Base-by-base conservation (phyloP, 2,329 filamentous ascomycete species). In the Colletotrichum viniferum region DNA sequence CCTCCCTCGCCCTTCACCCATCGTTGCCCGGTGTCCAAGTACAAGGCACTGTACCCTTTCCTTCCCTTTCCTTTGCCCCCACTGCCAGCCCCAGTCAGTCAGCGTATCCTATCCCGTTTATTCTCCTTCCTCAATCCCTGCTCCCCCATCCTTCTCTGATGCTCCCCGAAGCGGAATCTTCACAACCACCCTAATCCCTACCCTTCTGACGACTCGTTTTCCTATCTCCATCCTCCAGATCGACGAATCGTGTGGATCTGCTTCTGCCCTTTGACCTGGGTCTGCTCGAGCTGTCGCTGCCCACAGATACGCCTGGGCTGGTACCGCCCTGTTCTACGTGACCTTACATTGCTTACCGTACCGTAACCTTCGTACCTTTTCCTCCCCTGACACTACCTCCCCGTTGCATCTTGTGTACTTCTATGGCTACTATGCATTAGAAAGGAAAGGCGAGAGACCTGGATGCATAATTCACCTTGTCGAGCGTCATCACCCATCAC, bases 221-320 rank as follows among this genome's bases (percentile, higher is more conserved):
- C 67, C 36, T 34, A 38, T 67, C 55, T 30, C 36, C 60, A 12
- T 43, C n/a, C 18, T 30, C 61, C 61, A 30, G 34, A 61, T 61
- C 36, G 13, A 30, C 61, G 36, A 56, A 14, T 43, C 13, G 62
- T 43, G 32, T 60, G 36, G 26, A 26, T 52, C 8, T 62, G 36
- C 32, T 38, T 52, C 18, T 69, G 67, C 16, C 67, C 48, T 63
- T 60, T 55, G 69, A 32, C 62, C 56, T 69, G 69, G 48, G 63
- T 60, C 69, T 69, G 73, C 32, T 61, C 73, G 69, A 69, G 48
- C 32, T 36, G 36, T 69, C 26, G 48, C 24, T 69, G 69, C 28
- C 69, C 73, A 73, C 73, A 64, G 69, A 73, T 69, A 36, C 48
- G 69, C 64, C 73, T 73, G 73, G 68, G 58, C 73, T 71, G 30